Percentiles rank a stretch among this genome's conserved stretches.
Conservation (phyloP, 257 asterid species). For the Lycium barbarum region DNA sequence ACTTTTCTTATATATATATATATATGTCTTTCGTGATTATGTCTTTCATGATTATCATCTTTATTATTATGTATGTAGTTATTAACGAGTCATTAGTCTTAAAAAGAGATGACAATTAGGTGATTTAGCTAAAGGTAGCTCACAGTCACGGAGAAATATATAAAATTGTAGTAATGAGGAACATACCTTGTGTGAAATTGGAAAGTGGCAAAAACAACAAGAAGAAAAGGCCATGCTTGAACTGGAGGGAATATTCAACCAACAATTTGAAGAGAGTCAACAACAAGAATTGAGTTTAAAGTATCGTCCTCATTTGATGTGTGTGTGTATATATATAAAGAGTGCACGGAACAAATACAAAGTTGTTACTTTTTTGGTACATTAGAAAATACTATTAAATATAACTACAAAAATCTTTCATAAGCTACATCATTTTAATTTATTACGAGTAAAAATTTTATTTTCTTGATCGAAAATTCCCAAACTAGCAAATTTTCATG, state of each 20-base stretch:
- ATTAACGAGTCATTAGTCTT: background rate
- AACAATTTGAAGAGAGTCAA: conserved; percentile 23
- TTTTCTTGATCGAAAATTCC: too few relatives aligned
- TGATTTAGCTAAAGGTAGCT: background rate
- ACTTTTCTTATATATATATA: too few relatives aligned
- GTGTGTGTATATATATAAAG: background rate
- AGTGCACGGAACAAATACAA: conserved; percentile 6
- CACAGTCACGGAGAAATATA: background rate
- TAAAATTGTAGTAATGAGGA: background rate
- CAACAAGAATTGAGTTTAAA: background rate
- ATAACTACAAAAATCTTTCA: too few relatives aligned
- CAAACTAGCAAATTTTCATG: too few relatives aligned
- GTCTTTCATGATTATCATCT: too few relatives aligned
- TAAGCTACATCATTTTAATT: too few relatives aligned
- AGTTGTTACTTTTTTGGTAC: too few relatives aligned
- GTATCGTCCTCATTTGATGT: background rate
- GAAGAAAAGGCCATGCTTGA: conserved; percentile 59
- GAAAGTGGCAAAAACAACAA: conserved; percentile 53
- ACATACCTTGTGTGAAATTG: conserved; percentile 54
- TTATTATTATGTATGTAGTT: too few relatives aligned
- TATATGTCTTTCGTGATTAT: too few relatives aligned
- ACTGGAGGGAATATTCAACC: conserved; percentile 8
- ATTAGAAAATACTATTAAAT: too few relatives aligned
- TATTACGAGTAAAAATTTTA: too few relatives aligned
- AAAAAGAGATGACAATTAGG: background rate